phyloP scores from a whole-genome alignment of 495 filamentous ascomycete species.

The Penicillium desertorum region DNA sequence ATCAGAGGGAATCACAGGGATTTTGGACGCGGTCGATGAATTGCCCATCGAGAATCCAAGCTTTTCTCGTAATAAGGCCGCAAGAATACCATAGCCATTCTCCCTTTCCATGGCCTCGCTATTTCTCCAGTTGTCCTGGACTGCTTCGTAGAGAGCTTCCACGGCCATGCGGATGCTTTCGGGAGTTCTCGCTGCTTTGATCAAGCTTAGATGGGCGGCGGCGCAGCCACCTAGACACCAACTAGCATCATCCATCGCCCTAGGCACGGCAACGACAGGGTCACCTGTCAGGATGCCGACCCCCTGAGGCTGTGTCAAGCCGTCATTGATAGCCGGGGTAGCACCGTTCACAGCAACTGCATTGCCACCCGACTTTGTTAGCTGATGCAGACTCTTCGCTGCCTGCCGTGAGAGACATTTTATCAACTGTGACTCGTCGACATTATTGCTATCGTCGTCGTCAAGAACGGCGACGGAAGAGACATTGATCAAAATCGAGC shows the following conservation, averaged over 20 bases:
- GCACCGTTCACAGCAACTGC: conserved; percentile 85
- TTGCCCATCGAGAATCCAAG: conserved; percentile 49
- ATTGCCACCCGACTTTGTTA: conserved; percentile 71
- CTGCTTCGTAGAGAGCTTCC: conserved; percentile 76
- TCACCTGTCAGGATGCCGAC: conserved; percentile 79
- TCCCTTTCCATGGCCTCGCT: conserved; percentile 98
- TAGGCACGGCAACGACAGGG: conserved; percentile 76
- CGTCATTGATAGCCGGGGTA: conserved; percentile 85
- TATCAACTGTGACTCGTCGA: conserved; percentile 71
- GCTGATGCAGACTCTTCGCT: conserved; percentile 65
- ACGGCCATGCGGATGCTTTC: conserved; percentile 73
- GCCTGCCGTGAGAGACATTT: conserved; percentile 74
- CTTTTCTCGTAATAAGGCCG: conserved; percentile 72
- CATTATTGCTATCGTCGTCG: conserved; percentile 65
- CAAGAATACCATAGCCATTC: conserved; percentile 89
- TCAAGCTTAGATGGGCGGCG: conserved; percentile 75
- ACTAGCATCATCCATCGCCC: conserved; percentile 83
- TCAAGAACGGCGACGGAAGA: conserved; percentile 75
- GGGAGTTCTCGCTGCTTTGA: conserved; percentile 70
- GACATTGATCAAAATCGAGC: conserved; percentile 80
- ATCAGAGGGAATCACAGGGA: conserved; percentile 30
- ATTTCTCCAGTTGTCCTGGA: conserved; percentile 90
- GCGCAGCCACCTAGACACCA: conserved; percentile 90
- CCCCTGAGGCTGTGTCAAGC: conserved; percentile 72
- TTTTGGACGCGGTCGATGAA: conserved; percentile 35